These are phyloP conservation scores for Penicillium expansum DNA, from an alignment of 2,329 filamentous ascomycete genomes.

Conservation along the genomic window DNA sequence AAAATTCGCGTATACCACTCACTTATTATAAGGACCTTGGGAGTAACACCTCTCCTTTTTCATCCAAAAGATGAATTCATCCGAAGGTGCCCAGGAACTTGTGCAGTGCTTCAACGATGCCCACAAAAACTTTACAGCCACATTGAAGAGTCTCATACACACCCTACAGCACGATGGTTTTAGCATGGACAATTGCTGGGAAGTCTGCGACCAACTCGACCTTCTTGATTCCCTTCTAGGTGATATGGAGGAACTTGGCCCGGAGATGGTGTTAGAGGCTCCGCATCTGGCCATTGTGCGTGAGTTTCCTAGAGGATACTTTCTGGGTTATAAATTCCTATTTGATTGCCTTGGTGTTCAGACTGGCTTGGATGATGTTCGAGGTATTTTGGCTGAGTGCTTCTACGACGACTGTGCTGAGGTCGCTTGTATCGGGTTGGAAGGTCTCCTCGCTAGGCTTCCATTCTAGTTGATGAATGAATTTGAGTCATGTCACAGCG, in stretches of 20 bases:
- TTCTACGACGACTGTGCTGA: neutral
- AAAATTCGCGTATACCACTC: neutral
- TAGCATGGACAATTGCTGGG: neutral
- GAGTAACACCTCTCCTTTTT: neutral
- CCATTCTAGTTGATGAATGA: neutral
- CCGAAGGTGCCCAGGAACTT: neutral
- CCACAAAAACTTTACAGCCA: neutral
- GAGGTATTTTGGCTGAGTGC: neutral
- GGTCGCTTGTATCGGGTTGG: neutral
- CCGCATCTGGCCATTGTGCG: neutral
- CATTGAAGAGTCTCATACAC: neutral
- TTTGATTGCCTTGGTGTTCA: neutral
- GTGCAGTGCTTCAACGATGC: neutral
- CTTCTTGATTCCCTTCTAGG: neutral
- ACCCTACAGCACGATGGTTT: neutral
- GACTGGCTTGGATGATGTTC: neutral
- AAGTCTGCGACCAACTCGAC: neutral
- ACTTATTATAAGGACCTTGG: neutral
- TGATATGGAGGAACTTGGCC: neutral
- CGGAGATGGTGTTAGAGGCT: neutral
- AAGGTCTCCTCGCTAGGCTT: neutral
- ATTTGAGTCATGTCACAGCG: no score
- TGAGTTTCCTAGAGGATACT: neutral
- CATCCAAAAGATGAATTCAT: neutral
- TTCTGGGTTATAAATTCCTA: neutral